Percentiles rank a stretch among this genome's conserved stretches.
Evolutionary conservation across 2,329 filamentous ascomycete genomes (phyloP).

Genomic region (Apiospora sp.): DNA sequence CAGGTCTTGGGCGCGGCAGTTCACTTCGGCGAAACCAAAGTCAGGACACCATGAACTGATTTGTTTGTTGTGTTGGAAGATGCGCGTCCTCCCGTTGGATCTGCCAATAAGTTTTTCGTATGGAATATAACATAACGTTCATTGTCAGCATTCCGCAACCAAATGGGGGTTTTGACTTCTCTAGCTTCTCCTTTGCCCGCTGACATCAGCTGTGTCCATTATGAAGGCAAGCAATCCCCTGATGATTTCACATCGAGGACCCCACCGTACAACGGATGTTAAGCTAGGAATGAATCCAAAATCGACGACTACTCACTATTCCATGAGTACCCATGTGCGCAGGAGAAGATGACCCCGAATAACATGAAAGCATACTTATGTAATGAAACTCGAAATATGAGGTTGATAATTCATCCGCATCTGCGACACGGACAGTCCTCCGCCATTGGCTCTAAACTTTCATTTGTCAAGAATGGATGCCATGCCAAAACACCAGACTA

Average conservation of each 20-base stretch:
- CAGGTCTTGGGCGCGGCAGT: background rate
- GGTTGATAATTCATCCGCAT: background rate
- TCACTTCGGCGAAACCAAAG: background rate
- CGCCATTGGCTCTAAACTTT: background rate
- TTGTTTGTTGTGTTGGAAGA: background rate
- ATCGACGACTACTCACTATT: background rate
- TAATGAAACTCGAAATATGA: background rate
- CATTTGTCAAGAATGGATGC: background rate
- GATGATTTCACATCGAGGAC: background rate
- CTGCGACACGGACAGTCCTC: background rate
- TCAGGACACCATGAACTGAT: conserved; percentile 1
- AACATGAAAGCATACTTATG: background rate
- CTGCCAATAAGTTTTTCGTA: conserved; percentile 1
- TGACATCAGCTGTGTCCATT: background rate
- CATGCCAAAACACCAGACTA: background rate
- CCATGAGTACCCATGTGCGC: background rate
- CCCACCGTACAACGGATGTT: no score
- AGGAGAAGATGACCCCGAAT: background rate
- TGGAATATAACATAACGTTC: background rate
- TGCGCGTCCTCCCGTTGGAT: background rate
- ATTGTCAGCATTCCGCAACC: background rate
- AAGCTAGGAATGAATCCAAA: background rate
- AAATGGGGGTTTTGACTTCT: background rate
- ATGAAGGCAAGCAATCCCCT: background rate
- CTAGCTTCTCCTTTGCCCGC: background rate